Conservation (phyloP, 1,284 basidiomycete genomes). For the Naganishia cerealis region DNA sequence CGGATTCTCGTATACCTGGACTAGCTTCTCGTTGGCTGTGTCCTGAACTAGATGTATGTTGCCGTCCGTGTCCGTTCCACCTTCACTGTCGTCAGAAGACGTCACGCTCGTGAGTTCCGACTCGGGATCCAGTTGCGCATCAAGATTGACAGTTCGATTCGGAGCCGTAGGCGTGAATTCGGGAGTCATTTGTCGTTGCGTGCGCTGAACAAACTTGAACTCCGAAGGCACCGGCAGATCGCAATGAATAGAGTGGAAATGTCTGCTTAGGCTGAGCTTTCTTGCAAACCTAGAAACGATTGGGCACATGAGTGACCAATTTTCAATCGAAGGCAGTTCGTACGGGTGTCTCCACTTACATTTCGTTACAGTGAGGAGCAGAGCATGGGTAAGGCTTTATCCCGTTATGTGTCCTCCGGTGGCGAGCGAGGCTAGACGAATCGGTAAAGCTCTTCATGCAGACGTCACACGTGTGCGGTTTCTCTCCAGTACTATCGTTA, state of each 20-base stretch:
- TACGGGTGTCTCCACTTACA: conserved; percentile 35
- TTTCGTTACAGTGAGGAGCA: conserved; percentile 37
- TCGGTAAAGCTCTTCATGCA: conserved; percentile 61
- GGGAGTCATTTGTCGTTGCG: conserved; percentile 1
- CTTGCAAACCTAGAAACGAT: conserved; percentile 42
- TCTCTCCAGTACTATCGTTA: conserved; percentile 59
- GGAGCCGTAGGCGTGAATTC: background rate
- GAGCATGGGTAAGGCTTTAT: conserved; percentile 51
- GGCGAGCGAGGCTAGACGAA: conserved; percentile 61
- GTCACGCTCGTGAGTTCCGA: background rate
- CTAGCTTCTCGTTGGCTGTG: background rate
- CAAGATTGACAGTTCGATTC: background rate
- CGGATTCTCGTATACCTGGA: background rate
- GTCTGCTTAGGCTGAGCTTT: conserved; percentile 49
- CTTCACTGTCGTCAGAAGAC: background rate
- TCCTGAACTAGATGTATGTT: background rate
- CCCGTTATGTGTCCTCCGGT: conserved; percentile 60
- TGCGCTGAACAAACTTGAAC: background rate
- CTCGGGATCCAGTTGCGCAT: background rate
- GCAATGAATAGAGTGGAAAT: conserved; percentile 48
- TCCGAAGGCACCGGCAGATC: conserved; percentile 37
- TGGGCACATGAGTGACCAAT: background rate
- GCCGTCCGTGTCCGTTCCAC: background rate
- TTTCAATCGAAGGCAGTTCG: background rate
- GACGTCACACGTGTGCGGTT: conserved; percentile 59